Evolutionary conservation across 2,329 filamentous ascomycete species (phyloP).

Genomic region (Diaporthe sp.): DNA sequence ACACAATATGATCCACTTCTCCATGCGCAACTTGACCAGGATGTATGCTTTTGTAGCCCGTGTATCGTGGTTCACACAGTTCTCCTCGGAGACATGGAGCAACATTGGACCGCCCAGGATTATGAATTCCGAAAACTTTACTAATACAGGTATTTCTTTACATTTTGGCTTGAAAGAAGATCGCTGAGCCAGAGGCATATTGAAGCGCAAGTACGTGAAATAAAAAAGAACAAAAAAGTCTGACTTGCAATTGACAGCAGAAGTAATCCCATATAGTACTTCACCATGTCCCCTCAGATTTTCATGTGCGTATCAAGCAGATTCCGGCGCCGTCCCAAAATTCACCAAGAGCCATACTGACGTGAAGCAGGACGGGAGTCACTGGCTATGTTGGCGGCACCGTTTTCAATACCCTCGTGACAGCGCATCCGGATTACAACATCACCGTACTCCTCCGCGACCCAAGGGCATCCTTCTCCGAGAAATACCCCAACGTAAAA

Average conservation of each 20-base stretch:
- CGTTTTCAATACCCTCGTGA: not conserved
- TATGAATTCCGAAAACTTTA: not conserved
- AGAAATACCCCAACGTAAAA: not conserved
- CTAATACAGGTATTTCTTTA: not conserved
- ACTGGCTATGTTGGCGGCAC: conserved; percentile 8
- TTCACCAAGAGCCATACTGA: not conserved
- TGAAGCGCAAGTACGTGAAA: not conserved
- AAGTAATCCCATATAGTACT: too few species aligned
- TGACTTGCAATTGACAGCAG: not conserved
- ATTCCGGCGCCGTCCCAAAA: fast-evolving
- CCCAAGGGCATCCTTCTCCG: not conserved
- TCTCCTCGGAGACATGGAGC: not conserved
- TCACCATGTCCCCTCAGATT: not conserved
- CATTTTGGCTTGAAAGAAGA: not conserved
- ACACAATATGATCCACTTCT: too few species aligned
- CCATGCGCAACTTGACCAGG: not conserved
- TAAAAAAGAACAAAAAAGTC: too few species aligned
- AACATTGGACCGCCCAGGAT: not conserved
- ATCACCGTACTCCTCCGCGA: conserved; percentile 1
- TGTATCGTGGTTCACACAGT: not conserved
- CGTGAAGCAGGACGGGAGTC: not conserved
- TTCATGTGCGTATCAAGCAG: not conserved
- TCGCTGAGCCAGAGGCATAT: not conserved
- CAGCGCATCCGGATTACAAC: not conserved
- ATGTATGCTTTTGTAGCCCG: not conserved